Evolutionary conservation across 805 yeast species (phyloP).

Genomic region (Teunomyces cretensis): DNA sequence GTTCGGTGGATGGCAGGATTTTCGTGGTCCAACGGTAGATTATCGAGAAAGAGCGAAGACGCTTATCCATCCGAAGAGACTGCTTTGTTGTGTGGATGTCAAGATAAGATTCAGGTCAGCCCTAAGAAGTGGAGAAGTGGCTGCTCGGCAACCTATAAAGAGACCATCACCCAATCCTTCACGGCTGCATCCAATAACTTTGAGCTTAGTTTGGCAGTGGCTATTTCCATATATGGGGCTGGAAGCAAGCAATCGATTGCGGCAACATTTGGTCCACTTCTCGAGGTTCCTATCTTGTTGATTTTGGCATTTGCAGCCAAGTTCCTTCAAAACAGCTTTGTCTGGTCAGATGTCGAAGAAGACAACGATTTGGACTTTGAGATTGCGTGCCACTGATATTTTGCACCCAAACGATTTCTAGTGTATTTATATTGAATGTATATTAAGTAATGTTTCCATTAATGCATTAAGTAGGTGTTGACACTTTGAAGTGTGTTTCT

Average conservation of each 20-base stretch:
- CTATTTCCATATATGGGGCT: conserved; percentile 51
- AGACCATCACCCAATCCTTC: conserved; percentile 50
- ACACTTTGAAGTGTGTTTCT: conserved; percentile 75
- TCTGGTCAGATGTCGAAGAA: conserved; percentile 24
- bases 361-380: neutral
- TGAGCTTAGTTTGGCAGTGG: conserved; percentile 55
- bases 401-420: neutral
- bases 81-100: conserved; percentile 40
- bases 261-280: conserved; percentile 57
- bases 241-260: conserved; percentile 55
- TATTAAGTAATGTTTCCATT: neutral
- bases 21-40: neutral
- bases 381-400: neutral
- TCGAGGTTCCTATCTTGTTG: conserved; percentile 57
- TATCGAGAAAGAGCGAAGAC: conserved; percentile 4
- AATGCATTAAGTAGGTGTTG: conserved; percentile 50
- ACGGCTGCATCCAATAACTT: conserved; percentile 61
- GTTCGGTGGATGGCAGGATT: conserved; percentile 27
- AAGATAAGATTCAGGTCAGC: conserved; percentile 17
- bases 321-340: conserved; percentile 25
- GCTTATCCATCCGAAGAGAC: conserved; percentile 9
- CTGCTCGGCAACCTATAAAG: conserved; percentile 41
- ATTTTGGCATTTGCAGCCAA: conserved; percentile 36
- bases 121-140: conserved; percentile 20
- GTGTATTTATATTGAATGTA: neutral